A percentile compares a stretch with the other conserved stretches of the same genome.
phyloP scores from a whole-genome alignment of 2,329 filamentous ascomycete genomes.

The Grosmannia huntii region DNA sequence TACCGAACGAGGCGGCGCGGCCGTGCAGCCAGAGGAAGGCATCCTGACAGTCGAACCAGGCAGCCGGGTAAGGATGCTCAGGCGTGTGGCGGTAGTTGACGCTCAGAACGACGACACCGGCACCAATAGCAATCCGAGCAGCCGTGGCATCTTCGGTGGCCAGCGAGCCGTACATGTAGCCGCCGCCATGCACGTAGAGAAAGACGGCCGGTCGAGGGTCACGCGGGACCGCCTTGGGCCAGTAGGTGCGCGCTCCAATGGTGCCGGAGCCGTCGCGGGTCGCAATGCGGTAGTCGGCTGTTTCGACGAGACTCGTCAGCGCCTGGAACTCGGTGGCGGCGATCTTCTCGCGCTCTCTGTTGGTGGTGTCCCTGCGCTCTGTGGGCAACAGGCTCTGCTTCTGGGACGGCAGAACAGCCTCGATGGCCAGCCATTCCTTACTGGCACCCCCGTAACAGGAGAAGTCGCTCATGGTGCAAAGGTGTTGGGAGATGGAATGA shows the following conservation, averaged over 20 bases:
- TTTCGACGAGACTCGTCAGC: constrained; percentile 17
- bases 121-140: constrained; percentile 28
- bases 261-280: constrained; percentile 10
- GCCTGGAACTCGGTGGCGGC: constrained; percentile 19
- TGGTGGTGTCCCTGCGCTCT: constrained; percentile 16
- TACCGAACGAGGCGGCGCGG: constrained; percentile 18
- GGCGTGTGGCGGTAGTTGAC: constrained; percentile 49
- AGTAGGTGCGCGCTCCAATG: constrained; percentile 17
- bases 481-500: neutral
- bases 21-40: constrained; percentile 40
- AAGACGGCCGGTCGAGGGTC: constrained; percentile 24
- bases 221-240: constrained; percentile 26
- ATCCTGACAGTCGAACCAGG: constrained; percentile 41
- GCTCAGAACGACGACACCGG: constrained; percentile 20
- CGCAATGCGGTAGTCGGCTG: constrained; percentile 19
- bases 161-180: constrained; percentile 41
- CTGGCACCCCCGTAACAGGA: constrained; percentile 27
- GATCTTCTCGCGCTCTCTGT: constrained; percentile 20
- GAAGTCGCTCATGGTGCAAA: constrained; percentile 14
- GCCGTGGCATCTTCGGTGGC: constrained; percentile 39
- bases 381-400: constrained; percentile 11
- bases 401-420: constrained; percentile 18
- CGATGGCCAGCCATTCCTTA: constrained; percentile 30
- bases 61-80: constrained; percentile 35
- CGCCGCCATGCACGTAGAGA: constrained; percentile 13